Evolutionary conservation across 805 yeast genomes (phyloP).

Genomic region (Yamadazyma takamatsuzukensis): DNA sequence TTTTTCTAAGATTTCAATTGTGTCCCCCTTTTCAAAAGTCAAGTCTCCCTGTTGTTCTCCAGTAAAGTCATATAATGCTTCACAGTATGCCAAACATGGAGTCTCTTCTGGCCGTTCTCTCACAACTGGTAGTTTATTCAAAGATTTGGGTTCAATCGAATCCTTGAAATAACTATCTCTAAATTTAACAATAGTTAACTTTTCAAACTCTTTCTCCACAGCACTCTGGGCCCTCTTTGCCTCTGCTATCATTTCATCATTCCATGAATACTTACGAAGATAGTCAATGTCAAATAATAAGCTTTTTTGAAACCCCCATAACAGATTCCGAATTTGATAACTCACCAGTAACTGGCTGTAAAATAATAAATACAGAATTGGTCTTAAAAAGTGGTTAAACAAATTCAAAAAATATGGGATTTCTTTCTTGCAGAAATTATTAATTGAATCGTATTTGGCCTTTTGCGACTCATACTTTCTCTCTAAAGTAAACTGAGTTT

Average conservation of each 20-base stretch:
- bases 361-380: conserved; percentile 15
- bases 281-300: conserved; percentile 1
- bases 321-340: too few relatives aligned
- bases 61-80: conserved; percentile 38
- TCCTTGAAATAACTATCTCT: conserved; percentile 17
- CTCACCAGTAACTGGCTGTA: conserved; percentile 33
- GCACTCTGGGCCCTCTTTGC: not conserved
- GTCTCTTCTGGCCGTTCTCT: not conserved
- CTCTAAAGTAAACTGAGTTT: conserved; percentile 19
- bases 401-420: conserved; percentile 42
- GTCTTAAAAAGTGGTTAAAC: conserved; percentile 23
- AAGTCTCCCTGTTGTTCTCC: conserved; percentile 41
- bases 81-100: conserved; percentile 17
- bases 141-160: not conserved
- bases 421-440: conserved; percentile 41
- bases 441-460: conserved; percentile 29
- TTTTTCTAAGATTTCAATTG: conserved; percentile 32
- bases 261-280: not conserved
- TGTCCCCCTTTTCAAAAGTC: conserved; percentile 40
- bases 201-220: conserved; percentile 13
- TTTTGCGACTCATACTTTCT: conserved; percentile 22
- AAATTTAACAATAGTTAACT: conserved; percentile 20
- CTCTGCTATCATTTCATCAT: not conserved
- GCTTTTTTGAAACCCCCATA: not conserved
- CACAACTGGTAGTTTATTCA: not conserved